Evolutionary conservation across 306 rosid genomes (phyloP), one percentile per base, ranked within the genome.

Genomic region (Quercus robur): DNA sequence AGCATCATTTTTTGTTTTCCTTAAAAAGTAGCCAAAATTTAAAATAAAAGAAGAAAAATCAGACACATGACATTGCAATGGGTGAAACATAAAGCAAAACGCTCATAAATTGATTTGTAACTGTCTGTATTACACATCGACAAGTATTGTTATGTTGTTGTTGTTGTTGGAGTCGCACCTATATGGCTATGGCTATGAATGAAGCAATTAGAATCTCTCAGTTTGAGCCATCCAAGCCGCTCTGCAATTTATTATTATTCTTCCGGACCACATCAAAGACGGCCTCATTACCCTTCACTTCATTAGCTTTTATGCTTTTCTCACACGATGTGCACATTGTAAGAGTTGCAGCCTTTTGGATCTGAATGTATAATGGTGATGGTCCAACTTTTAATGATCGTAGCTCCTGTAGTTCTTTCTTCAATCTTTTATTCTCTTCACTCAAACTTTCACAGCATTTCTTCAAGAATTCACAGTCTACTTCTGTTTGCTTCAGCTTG

Each of bases 401-500:
- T 25, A 94, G 77, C 46, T 88, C 97, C 62, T 88, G 85, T 77
- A 94, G 62, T 75, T 94, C 97, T 68, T 77, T 88, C 90, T 88
- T 94, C 90, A 94, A 79, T 78, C 92, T 86, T 74, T 41, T 68
- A 78, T 94, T 94, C 88, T 94, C 97, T 3, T 86, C 84, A 2
- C 82, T 85, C 25, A 94, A 84, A 83, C 84, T 91, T 73, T 86
- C 90, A 31, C 94, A 91, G 30, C 82, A 86, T 78, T 90, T 94
- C 85, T 89, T 91, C 91, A 91, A 71, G n/a, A 86, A 78, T 82
- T 92, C 94, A 4, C 87, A 79, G n/a, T 94, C 94, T 55, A 86
- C 84, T 82, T 92, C 97, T 52, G 91, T 91, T 72, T 94, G 92
- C 83, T 94, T 94, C 90, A 92, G 69, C 85, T 94, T 94, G 1